Evolutionary conservation across 768 basidiomycete genomes (phyloP), one percentile per base, ranked within the genome.

Genomic region (Collybiopsis confluens): DNA sequence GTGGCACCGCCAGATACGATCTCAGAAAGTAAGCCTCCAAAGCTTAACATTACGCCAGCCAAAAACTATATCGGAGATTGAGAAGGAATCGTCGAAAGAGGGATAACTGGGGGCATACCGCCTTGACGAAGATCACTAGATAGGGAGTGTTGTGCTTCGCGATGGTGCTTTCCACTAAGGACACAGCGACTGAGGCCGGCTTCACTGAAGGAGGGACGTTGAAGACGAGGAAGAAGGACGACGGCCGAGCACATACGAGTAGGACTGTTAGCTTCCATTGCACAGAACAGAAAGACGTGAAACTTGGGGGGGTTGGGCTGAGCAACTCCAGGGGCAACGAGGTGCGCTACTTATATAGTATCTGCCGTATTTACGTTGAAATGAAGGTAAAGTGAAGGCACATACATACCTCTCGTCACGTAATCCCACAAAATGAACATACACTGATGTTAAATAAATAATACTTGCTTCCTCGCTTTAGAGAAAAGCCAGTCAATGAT

Each of bases 1-100:
- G 70, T 63, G 0, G 86, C 76, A 5, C 87, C 87, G 33, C 83
- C 87, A 42, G 75, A 68, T 15, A 87, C 62, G 54, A 88, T 72
- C 57, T 85, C 69, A 20, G 79, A 79, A 26, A 89, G 65, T 15
- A 89, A 68, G 16, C 83, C 84, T 61, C 87, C 87, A 46, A 89
- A 88, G 6, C 86, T 86, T n/a, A 88, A 62, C 81, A 88, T 86
- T 28, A 78, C 74, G 16, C 87, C 87, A 26, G 85, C 87, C 53
- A 81, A 68, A 46, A 87, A 77, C 86, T 88, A 41, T 3, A n/a
- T 9, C 45, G n/a, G 15, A 24, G 24, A 18, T 33, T 15, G 16
- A 24, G 27, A 3, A 40, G 20, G 56, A 36, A 52, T 43, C 2
- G 23, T 18, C 48, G 20, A 44, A 21, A 27, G 20, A 24, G 23